Evolutionary conservation across 352 stramenopile genomes (phyloP).

Genomic region (Globisporangium orthogonon): DNA sequence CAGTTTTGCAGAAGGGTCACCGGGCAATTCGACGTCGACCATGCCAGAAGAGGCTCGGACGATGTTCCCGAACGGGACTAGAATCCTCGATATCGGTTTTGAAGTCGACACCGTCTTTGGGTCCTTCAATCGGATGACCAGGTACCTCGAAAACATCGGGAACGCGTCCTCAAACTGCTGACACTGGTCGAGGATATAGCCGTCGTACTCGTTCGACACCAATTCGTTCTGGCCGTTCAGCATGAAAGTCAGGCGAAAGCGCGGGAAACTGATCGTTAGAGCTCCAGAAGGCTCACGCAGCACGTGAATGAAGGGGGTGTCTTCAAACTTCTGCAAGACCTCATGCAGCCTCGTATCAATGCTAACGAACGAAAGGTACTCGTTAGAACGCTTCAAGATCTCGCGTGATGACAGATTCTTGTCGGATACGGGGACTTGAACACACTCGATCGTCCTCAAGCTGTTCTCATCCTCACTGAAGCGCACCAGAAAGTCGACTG

Average conservation of each 20-base stretch:
- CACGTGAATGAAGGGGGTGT: conserved; percentile 22
- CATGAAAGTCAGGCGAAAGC: conserved; percentile 33
- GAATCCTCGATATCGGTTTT: conserved; percentile 16
- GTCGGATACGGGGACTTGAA: conserved; percentile 28
- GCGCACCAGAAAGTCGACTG: conserved; percentile 1
- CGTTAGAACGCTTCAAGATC: conserved; percentile 8
- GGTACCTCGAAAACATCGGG: conserved; percentile 28
- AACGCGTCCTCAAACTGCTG: conserved; percentile 41
- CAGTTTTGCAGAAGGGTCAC: conserved; percentile 10
- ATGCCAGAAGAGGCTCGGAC: conserved; percentile 3
- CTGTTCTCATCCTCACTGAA: not conserved
- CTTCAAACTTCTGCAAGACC: conserved; percentile 41
- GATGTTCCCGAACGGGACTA: conserved; percentile 29
- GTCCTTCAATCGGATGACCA: conserved; percentile 19
- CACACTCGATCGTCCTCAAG: conserved; percentile 17
- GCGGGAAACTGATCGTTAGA: conserved; percentile 34
- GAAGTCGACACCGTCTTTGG: conserved; percentile 12
- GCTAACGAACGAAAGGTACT: conserved; percentile 23
- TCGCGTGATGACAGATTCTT: conserved; percentile 8
- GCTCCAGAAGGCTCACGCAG: conserved; percentile 8
- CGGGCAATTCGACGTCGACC: conserved; percentile 18
- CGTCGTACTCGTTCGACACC: conserved; percentile 27
- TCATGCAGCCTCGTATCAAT: conserved; percentile 7
- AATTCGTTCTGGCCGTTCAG: conserved; percentile 15
- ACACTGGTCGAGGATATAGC: conserved; percentile 23